phyloP scores from a whole-genome alignment of 2,329 filamentous ascomycete species.

The Aspergillus sp. region DNA sequence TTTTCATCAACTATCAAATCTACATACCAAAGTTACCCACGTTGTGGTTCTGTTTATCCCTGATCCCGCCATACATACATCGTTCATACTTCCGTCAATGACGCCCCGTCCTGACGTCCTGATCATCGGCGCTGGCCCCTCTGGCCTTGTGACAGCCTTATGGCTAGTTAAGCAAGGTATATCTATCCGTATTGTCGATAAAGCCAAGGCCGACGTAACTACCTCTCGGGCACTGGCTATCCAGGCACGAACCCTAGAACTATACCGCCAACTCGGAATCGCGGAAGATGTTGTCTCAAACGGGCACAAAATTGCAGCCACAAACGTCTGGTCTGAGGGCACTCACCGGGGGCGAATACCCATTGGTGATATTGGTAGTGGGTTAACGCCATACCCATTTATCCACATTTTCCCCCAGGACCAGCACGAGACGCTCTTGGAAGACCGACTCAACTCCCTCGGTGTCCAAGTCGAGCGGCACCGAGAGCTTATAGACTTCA shows the following conservation, averaged over 20 bases:
- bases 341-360: constrained; percentile 23
- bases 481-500: constrained; percentile 25
- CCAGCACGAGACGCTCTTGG: constrained; percentile 29
- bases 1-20: background rate
- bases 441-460: constrained; percentile 24
- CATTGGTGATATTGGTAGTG: constrained; percentile 23
- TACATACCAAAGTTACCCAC: no score
- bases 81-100: background rate
- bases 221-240: constrained; percentile 45
- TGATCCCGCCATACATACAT: background rate
- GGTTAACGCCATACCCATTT: constrained; percentile 32
- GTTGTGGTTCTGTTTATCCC: background rate
- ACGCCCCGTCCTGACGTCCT: constrained; percentile 33
- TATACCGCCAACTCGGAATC: constrained; percentile 49
- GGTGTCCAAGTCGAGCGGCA: constrained; percentile 30
- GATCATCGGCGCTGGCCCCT: constrained; percentile 49
- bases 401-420: constrained; percentile 29
- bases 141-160: constrained; percentile 45
- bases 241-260: constrained; percentile 52
- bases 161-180: constrained; percentile 50
- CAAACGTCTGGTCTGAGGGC: constrained; percentile 36
- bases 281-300: constrained; percentile 36
- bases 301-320: constrained; percentile 40
- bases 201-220: constrained; percentile 36
- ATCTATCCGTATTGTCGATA: constrained; percentile 50